Evolutionary conservation across 345 rosid genomes (phyloP).

Genomic region (Lumnitzera littorea): DNA sequence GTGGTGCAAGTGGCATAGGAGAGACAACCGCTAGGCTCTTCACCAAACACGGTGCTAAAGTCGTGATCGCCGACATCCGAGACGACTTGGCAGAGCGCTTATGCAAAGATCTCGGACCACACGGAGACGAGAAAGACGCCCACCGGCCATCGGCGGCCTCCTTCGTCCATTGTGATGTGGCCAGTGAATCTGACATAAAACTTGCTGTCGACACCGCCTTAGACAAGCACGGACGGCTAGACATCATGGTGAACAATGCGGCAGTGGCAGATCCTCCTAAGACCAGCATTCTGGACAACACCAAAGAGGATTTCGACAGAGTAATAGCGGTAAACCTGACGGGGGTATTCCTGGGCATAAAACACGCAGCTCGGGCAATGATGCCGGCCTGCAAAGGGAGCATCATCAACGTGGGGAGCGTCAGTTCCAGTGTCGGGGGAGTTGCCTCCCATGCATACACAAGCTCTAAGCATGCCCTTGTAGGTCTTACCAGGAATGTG

Average conservation of each 20-base stretch:
- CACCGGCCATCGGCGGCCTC: background rate
- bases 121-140: no score
- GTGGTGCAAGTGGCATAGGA: slow-evolving; percentile 38
- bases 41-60: slow-evolving; percentile 29
- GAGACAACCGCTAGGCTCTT: slow-evolving; percentile 17
- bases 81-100: slow-evolving; percentile 21
- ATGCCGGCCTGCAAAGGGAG: slow-evolving; percentile 20
- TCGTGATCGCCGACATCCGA: slow-evolving; percentile 35
- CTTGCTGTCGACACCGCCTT: slow-evolving; percentile 22
- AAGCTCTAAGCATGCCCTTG: slow-evolving; percentile 18
- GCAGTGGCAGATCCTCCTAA: slow-evolving; percentile 14
- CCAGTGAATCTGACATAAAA: slow-evolving; percentile 25
- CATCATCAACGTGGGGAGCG: slow-evolving; percentile 29
- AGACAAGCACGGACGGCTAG: slow-evolving; percentile 27
- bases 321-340: slow-evolving; percentile 23
- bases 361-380: slow-evolving; percentile 40
- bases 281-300: slow-evolving; percentile 18
- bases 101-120: slow-evolving; percentile 13
- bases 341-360: slow-evolving; percentile 31
- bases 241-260: slow-evolving; percentile 36
- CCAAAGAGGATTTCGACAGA: slow-evolving; percentile 22
- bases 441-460: slow-evolving; percentile 15
- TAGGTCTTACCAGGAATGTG: slow-evolving; percentile 29
- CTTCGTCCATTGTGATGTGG: slow-evolving; percentile 31
- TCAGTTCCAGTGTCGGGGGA: slow-evolving; percentile 22